Percentiles rank a stretch among this genome's conserved stretches.
Conservation (phyloP, 75 land plant genomes). For the Pinus tabuliformis region DNA sequence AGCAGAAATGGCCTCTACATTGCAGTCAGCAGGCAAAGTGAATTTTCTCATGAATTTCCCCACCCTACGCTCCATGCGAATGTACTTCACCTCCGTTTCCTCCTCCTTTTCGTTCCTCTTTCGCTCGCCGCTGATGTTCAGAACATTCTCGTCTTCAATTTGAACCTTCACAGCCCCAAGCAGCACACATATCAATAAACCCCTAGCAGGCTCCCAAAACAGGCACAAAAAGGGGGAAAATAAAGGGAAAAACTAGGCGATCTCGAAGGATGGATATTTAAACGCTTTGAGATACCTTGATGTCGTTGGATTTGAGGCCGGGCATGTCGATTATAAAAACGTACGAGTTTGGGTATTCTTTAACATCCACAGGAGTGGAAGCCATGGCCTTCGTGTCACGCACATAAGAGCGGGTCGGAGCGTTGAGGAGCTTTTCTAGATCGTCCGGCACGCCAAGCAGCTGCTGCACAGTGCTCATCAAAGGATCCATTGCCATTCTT, state of each 20-base stretch:
- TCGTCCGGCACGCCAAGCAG: constrained; percentile 6
- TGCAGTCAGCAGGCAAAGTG: constrained; percentile 36
- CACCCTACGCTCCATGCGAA: constrained; percentile 38
- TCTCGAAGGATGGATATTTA: neutral
- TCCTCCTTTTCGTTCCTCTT: constrained; percentile 46
- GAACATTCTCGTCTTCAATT: constrained; percentile 61
- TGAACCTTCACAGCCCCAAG: constrained; percentile 30
- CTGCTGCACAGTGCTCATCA: neutral
- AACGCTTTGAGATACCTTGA: constrained; percentile 29
- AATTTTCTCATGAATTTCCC: constrained; percentile 50
- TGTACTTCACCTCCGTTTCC: constrained; percentile 30
- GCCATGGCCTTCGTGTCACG: constrained; percentile 51
- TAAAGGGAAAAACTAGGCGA: too few relatives aligned
- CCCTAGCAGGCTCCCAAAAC: too few relatives aligned
- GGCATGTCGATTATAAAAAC: constrained; percentile 64
- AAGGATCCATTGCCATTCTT: neutral
- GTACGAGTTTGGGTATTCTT: constrained; percentile 51
- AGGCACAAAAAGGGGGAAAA: too few relatives aligned
- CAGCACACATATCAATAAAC: too few relatives aligned
- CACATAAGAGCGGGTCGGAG: constrained; percentile 22
- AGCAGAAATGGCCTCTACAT: constrained; percentile 36
- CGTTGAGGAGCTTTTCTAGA: constrained; percentile 11
- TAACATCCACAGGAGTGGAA: constrained; percentile 49
- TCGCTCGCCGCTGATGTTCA: constrained; percentile 61
- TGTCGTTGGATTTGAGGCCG: constrained; percentile 49